Evolutionary conservation across 2,329 filamentous ascomycete species (phyloP).

Genomic region (Exophiala xenobiotica): DNA sequence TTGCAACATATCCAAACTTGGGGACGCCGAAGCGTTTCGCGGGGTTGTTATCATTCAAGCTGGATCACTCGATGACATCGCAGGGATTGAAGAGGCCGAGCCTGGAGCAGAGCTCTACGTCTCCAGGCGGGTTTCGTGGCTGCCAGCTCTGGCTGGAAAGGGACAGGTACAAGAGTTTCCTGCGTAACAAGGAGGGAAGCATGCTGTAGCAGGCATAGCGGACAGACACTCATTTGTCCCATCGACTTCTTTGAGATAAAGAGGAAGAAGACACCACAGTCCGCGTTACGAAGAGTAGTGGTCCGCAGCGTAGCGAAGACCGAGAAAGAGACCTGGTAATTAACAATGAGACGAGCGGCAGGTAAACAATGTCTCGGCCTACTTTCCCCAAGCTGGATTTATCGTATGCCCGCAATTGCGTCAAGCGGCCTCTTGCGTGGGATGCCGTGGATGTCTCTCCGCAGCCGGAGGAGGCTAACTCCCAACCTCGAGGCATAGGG

Average conservation of each 20-base stretch:
- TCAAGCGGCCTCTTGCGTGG: no score
- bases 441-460: no score
- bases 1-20: slow-evolving; percentile 54
- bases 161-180: slow-evolving; percentile 17
- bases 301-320: no score
- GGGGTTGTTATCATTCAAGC: slow-evolving; percentile 49
- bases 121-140: slow-evolving; percentile 13
- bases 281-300: no score
- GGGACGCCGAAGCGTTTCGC: slow-evolving; percentile 50
- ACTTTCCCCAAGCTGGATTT: slow-evolving; percentile 39
- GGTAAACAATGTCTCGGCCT: no score
- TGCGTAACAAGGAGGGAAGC: neutral
- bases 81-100: slow-evolving; percentile 7
- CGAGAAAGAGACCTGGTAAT: no score
- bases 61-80: slow-evolving; percentile 14
- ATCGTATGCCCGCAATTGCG: slow-evolving; percentile 82
- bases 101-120: slow-evolving; percentile 14
- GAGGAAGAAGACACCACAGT: no score
- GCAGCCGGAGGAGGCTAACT: neutral
- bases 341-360: no score
- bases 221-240: neutral
- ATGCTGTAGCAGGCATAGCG: neutral
- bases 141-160: slow-evolving; percentile 11
- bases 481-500: no score
- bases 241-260: no score